These are phyloP conservation scores for Arctium lappa DNA, from an alignment of 129 eudicot species.

Conservation along the genomic window DNA sequence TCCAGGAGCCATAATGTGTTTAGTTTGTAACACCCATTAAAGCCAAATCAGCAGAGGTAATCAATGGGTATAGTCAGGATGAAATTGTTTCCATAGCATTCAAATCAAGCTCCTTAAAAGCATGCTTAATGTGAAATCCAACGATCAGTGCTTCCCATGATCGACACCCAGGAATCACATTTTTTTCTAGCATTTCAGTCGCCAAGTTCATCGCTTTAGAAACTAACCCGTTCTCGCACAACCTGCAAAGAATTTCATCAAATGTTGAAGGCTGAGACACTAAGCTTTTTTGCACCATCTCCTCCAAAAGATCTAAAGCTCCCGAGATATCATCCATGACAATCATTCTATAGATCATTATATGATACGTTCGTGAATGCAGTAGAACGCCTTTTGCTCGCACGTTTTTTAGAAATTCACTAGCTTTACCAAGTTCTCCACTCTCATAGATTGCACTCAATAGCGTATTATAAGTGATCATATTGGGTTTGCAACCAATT, in stretches of 20 bases:
- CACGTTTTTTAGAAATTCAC: conserved; percentile 36
- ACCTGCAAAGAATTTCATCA: conserved; percentile 29
- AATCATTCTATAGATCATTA: conserved; percentile 40
- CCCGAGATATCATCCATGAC: conserved; percentile 28
- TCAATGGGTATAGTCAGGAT: no score
- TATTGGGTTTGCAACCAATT: conserved; percentile 60
- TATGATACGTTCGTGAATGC: conserved; percentile 31
- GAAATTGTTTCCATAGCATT: background rate
- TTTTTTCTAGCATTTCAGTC: conserved; percentile 23
- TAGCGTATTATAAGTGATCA: conserved; percentile 39
- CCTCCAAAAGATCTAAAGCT: conserved; percentile 49
- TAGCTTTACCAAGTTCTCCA: conserved; percentile 40
- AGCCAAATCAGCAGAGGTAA: background rate
- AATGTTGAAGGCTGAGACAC: conserved; percentile 28
- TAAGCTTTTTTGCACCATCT: conserved; percentile 31
- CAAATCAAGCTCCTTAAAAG: conserved; percentile 3
- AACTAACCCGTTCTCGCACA: conserved; percentile 35
- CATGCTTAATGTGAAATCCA: conserved; percentile 19
- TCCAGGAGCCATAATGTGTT: no score
- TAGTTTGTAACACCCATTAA: background rate
- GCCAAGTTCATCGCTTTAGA: conserved; percentile 32
- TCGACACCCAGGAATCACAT: conserved; percentile 35
- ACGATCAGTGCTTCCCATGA: conserved; percentile 46
- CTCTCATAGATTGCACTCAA: conserved; percentile 35
- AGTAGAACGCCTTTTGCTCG: conserved; percentile 37